Conservation (phyloP, 179 eudicot species). For the Carnegiea gigantea region DNA sequence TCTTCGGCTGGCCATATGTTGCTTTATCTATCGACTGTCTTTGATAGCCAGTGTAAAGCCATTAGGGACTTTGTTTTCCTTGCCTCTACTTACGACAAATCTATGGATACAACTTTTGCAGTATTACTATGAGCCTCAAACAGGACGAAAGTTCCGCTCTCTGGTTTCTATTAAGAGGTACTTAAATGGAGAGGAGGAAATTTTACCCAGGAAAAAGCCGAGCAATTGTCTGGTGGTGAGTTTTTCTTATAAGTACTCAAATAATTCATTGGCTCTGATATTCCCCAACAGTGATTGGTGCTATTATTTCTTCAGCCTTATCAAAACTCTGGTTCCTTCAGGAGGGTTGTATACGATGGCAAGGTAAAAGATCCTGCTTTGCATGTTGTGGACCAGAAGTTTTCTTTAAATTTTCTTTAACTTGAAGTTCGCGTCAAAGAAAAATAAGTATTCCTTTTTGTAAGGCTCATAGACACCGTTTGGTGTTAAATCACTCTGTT, state of each 20-base stretch:
- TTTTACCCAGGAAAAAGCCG: slow-evolving; percentile 21
- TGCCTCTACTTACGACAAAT: not conserved
- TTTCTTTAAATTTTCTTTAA: not conserved
- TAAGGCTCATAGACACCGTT: not conserved
- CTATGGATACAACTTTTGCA: slow-evolving; percentile 26
- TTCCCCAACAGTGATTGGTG: not conserved
- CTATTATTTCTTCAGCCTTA: slow-evolving; percentile 27
- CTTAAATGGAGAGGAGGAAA: slow-evolving; percentile 48
- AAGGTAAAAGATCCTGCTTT: slow-evolving; percentile 31
- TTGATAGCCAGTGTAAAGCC: not conserved
- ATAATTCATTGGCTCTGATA: not conserved
- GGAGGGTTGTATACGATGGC: slow-evolving; percentile 36
- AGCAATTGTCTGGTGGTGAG: slow-evolving; percentile 30
- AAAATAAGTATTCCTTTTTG: not conserved
- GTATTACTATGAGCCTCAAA: slow-evolving; percentile 87
- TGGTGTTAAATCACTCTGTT: not conserved
- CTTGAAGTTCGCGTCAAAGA: not conserved
- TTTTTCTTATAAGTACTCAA: not conserved
- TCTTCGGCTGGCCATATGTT: not conserved
- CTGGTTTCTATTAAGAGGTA: slow-evolving; percentile 57
- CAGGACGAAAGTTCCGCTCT: slow-evolving; percentile 74
- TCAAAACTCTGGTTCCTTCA: slow-evolving; percentile 20
- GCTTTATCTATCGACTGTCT: slow-evolving; percentile 2
- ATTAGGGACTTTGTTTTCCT: not conserved
- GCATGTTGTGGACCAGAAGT: not conserved